phyloP scores from a whole-genome alignment of 495 filamentous ascomycete species.

The Aspergillus conjunctus region DNA sequence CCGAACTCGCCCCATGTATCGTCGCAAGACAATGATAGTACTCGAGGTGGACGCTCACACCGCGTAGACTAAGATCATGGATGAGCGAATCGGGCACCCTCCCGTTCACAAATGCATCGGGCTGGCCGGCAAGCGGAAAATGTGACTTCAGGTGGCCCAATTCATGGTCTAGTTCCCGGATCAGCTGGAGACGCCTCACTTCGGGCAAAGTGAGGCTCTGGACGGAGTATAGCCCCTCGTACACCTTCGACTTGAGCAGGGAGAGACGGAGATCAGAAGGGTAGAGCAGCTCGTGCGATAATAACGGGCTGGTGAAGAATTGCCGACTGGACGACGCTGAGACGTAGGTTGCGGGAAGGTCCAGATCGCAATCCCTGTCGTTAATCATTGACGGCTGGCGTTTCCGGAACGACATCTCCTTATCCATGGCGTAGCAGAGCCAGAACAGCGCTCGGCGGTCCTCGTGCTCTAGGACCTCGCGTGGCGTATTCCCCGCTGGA shows the following conservation, averaged over 20 bases:
- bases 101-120: slow-evolving; percentile 27
- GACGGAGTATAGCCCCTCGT: slow-evolving; percentile 27
- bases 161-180: slow-evolving; percentile 33
- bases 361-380: slow-evolving; percentile 36
- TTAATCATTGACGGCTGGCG: slow-evolving; percentile 33
- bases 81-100: slow-evolving; percentile 27
- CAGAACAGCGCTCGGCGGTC: slow-evolving; percentile 40
- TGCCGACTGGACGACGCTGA: slow-evolving; percentile 23
- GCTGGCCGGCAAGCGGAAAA: slow-evolving; percentile 26
- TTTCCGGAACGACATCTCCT: slow-evolving; percentile 35
- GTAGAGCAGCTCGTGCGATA: slow-evolving; percentile 29
- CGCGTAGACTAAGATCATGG: slow-evolving; percentile 34
- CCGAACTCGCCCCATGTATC: slow-evolving; percentile 29
- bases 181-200: slow-evolving; percentile 27
- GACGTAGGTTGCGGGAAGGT: slow-evolving; percentile 30
- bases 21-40: slow-evolving; percentile 34
- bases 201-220: slow-evolving; percentile 19
- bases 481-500: slow-evolving; percentile 17
- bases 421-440: slow-evolving; percentile 41
- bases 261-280: slow-evolving; percentile 32
- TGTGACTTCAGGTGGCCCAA: slow-evolving; percentile 24
- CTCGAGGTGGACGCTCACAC: slow-evolving; percentile 31
- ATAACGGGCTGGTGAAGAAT: slow-evolving; percentile 27
- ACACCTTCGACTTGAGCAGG: slow-evolving; percentile 34
- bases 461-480: background rate